Evolutionary conservation across 1,284 basidiomycete genomes (phyloP), one percentile per base, ranked within the genome.

Genomic region (Apiotrichum gracile): DNA sequence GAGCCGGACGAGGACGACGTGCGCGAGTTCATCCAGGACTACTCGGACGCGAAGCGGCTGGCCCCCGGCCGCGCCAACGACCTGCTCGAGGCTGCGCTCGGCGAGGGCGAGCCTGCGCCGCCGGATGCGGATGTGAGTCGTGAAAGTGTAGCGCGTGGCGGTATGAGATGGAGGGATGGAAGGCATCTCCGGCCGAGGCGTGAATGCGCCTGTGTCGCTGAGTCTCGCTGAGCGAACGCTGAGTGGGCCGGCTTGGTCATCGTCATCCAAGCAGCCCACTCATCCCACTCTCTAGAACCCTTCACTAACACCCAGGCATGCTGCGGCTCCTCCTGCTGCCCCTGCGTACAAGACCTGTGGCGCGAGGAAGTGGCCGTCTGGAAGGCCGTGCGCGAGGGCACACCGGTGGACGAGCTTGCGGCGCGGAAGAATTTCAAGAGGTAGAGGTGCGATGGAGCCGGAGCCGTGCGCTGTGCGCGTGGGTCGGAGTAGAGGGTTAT

Each of bases 301-400:
- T 13, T 10, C 3, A 14, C 43, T 45, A 17, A 45, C 29, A 3
- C 17, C 10, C 34, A 59, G 57, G 57, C 49, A 29, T 59, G 57
- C 45, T 59, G 57, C 37, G 57, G 57, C 44, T 55, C 53, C 3
- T 53, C 51, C 17, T 59, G 57, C 54, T 59, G 57, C 27, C 57
- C 57, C 17, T 59, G 57, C 45, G 57, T 59, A 14, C 31, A 48
- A n/a, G 57, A 59, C 48, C 54, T 55, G 17, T 59, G 57, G 57
- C 53, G 51, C 31, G 57, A 59, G 25, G 57, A 59, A 29, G 57
- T 59, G 10, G 57, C 53, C 17, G 49, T 59, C 7, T 59, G 57
- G 57, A 52, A 55, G 41, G 57, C 57, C 31, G 54, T 59, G 21
- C 47, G 57, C 16, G 46, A 48, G 29, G 50, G 50, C 14, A 49